Base-by-base conservation (phyloP, 371 early-diverging fungal genomes). In the Mucor circinelloides region DNA sequence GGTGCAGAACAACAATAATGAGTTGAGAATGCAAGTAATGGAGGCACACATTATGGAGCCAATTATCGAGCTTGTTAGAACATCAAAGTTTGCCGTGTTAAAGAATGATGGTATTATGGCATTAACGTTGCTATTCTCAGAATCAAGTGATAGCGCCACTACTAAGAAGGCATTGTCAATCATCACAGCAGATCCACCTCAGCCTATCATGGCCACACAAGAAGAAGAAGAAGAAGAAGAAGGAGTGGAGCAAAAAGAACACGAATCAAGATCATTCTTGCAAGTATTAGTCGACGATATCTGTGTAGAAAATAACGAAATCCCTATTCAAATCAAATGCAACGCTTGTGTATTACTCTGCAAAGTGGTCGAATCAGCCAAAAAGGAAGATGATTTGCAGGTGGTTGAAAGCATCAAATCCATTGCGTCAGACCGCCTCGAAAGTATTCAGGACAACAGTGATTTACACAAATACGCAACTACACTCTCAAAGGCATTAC, bases 21-120 rank as follows among this genome's bases (percentile, higher is more conserved):
- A 64, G n/a, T 71, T 85, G 31, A 78, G 84, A 27, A 73, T 70
- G 46, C 71, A 74, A 36, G 64, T 89, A 34, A 70, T 80, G 34
- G 74, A 71, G 38, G 13, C 63, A 2, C 64, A 76, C 19, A 74
- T 85, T 27, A 66, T 85, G 7, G 75, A 76, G 9, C 76, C 83
- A 17, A 83, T 89, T 59, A 69, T 71, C 7, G 85, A 85, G 27
- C 70, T 89, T 75, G 71, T 84, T 21, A 69, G 84, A 9, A 81
- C 84, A 34, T 83, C 88, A 10, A 84, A 80, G 55, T 87, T 82
- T 62, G 67, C 79, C 31, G 71, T 89, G n/a, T 74, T 89, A 5
- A 87, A 88, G 59, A 89, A 87, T 60, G 89, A 89, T 60, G 88
- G 88, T 23, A 70, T 87, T 55, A 80, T 89, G 62, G 87, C 86